Conservation (phyloP, 2,329 filamentous ascomycete species). For the Cytospora chrysosperma region DNA sequence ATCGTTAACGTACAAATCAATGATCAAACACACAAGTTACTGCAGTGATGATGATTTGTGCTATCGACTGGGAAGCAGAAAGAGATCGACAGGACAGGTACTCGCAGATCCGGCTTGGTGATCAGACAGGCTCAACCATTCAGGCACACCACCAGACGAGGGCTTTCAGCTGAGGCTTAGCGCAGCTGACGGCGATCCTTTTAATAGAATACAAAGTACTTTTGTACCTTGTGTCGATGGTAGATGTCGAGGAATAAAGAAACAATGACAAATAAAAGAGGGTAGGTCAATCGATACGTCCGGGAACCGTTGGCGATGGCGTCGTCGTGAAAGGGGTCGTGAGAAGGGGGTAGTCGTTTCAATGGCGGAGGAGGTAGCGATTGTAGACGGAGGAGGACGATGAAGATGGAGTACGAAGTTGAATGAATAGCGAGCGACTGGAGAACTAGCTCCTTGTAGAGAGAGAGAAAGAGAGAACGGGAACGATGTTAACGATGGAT, state of each 20-base stretch:
- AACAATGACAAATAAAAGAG: neutral
- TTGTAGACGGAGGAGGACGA: neutral
- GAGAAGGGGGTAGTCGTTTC: conserved; percentile 7
- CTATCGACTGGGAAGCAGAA: conserved; percentile 3
- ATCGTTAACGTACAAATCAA: conserved; percentile 17
- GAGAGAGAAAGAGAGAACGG: neutral
- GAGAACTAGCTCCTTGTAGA: conserved; percentile 15
- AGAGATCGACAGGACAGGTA: conserved; percentile 22
- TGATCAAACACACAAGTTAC: neutral
- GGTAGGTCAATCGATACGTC: neutral
- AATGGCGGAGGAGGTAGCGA: conserved; percentile 7
- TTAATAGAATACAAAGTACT: conserved; percentile 18
- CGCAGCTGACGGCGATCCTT: conserved; percentile 21
- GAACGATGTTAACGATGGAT: neutral
- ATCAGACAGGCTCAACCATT: conserved; percentile 18
- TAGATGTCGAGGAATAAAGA: conserved; percentile 1
- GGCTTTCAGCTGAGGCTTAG: conserved; percentile 20
- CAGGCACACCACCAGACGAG: neutral
- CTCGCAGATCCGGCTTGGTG: conserved; percentile 20
- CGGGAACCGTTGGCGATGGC: neutral
- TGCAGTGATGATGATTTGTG: neutral
- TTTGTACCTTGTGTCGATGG: neutral
- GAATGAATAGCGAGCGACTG: conserved; percentile 20
- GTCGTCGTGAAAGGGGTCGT: conserved; percentile 14
- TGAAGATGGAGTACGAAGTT: neutral